Evolutionary conservation across 352 stramenopile genomes (phyloP).

Genomic region (Globisporangium okanoganense): DNA sequence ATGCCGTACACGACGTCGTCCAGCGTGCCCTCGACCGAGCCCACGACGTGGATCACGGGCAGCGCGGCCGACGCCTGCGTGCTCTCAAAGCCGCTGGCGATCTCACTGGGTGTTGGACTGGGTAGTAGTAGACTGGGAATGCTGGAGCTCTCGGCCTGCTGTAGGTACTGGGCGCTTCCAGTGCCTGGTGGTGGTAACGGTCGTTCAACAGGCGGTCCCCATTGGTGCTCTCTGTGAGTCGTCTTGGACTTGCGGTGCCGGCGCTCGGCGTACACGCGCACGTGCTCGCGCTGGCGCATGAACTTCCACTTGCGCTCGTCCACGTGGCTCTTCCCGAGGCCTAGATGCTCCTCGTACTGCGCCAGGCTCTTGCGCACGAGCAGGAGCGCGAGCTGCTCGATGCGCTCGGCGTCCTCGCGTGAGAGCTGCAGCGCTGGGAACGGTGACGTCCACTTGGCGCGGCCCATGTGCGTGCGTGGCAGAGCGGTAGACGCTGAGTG

Average conservation of each 20-base stretch:
- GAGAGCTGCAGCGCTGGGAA: slow-evolving; percentile 26
- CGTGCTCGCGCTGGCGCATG: slow-evolving; percentile 31
- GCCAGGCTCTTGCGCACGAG: slow-evolving; percentile 27
- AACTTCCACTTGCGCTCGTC: slow-evolving; percentile 35
- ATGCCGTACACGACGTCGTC: slow-evolving; percentile 40
- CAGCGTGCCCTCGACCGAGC: slow-evolving; percentile 30
- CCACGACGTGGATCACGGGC: slow-evolving; percentile 28
- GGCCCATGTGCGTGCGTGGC: background rate
- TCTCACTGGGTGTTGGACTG: background rate
- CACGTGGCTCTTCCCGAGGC: slow-evolving; percentile 17
- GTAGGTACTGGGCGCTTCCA: background rate
- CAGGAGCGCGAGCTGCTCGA: slow-evolving; percentile 27
- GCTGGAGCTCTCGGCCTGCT: background rate
- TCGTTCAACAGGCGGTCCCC: background rate
- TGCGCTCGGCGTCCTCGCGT: slow-evolving; percentile 16
- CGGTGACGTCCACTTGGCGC: slow-evolving; percentile 19
- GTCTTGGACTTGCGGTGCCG: slow-evolving; percentile 5
- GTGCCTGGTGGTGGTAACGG: background rate
- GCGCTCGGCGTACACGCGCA: slow-evolving; percentile 26
- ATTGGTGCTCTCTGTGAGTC: background rate
- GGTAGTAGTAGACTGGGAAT: background rate
- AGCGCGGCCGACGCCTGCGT: slow-evolving; percentile 7
- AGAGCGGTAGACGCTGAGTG: background rate
- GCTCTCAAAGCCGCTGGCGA: slow-evolving; percentile 2
- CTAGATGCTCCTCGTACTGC: slow-evolving; percentile 29